Evolutionary conservation across 208 protist species (phyloP), one percentile per base, ranked within the genome.

Genomic region (Strigomonas culicis): DNA sequence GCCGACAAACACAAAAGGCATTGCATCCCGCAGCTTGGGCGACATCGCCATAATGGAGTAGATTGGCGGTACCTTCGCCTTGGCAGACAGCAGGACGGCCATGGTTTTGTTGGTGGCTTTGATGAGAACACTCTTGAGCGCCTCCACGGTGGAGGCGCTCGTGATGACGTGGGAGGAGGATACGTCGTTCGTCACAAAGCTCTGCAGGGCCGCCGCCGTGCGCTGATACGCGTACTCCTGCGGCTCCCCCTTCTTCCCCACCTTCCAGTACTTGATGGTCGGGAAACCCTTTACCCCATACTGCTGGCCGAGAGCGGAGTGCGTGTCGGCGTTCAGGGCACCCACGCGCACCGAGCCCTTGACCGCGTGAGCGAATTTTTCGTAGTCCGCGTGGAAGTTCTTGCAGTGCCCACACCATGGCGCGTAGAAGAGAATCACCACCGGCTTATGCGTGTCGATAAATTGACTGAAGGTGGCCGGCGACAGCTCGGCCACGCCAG

Each of bases 381-480:
- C 89, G 62, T 82, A 95, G 61, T 95, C 86, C 3, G 84, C 80
- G 66, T 96, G 86, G 34, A 98, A 83, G 13, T 78, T 70, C 65
- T 94, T 95, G 88, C 97, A 99, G 80, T 98, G 96, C 15, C 95
- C 95, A 68, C 97, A 99, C 97, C 96, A 98, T 61, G 94, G 92
- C 22, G 93, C 93, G 65, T 98, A 98, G 64, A 98, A 98, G 65
- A 97, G 80, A 30, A 97, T 60, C 22, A 92, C 80, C 0, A 92
- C 86, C 6, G 92, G 92, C 63, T 97, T 97, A 78, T 97, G 92
- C 1, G 89, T 78, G n/a, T 83, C 66, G 0, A 95, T 58, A 66
- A 95, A 97, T 0, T n/a, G 21, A 27, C 55, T 39, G 24, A 97
- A 70, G 4, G 71, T 87, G 1, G 69, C 50, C 0, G 84, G 79